Percentiles rank a stretch among this genome's conserved stretches.
Evolutionary conservation across 2,329 filamentous ascomycete species (phyloP).

Genomic region (Cladosporium sp.): DNA sequence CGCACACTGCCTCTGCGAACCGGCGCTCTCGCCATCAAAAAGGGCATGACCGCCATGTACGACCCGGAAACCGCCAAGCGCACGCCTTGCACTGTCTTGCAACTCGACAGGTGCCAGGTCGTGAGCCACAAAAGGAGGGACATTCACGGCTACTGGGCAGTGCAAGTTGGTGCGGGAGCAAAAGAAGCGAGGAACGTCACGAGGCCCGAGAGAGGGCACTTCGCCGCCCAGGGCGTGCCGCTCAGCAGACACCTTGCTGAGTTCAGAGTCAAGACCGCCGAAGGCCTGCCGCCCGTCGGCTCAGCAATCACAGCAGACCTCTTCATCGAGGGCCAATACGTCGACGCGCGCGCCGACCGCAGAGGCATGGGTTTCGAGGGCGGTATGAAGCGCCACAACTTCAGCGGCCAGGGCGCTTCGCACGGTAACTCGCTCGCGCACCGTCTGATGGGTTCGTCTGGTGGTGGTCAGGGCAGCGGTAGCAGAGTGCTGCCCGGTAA

Average conservation of each 20-base stretch:
- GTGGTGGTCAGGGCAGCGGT: constrained; percentile 85
- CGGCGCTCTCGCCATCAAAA: constrained; percentile 82
- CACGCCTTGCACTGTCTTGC: constrained; percentile 83
- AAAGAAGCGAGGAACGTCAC: constrained; percentile 71
- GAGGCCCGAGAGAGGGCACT: constrained; percentile 83
- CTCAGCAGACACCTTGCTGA: constrained; percentile 82
- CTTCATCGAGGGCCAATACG: constrained; percentile 85
- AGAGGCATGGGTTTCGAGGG: constrained; percentile 92
- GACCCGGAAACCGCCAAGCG: constrained; percentile 69
- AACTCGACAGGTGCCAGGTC: constrained; percentile 89
- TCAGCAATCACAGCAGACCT: constrained; percentile 76
- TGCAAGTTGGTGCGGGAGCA: constrained; percentile 78
- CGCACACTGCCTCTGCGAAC: constrained; percentile 63
- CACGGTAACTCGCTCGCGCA: constrained; percentile 97
- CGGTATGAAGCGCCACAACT: constrained; percentile 96
- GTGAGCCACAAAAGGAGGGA: constrained; percentile 77
- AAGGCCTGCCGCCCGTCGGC: constrained; percentile 72
- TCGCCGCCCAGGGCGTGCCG: constrained; percentile 72
- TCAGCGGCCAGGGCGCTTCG: constrained; percentile 79
- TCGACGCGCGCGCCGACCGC: constrained; percentile 75
- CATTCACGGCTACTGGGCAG: constrained; percentile 86
- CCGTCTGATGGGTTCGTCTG: constrained; percentile 83
- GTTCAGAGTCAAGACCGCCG: constrained; percentile 74
- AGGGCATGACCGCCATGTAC: constrained; percentile 92
- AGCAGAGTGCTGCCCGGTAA: constrained; percentile 92